A percentile compares a stretch with the other conserved stretches of the same genome.
Evolutionary conservation across 2,329 filamentous ascomycete species (phyloP).

Genomic region (Neofusicoccum cordaticola): DNA sequence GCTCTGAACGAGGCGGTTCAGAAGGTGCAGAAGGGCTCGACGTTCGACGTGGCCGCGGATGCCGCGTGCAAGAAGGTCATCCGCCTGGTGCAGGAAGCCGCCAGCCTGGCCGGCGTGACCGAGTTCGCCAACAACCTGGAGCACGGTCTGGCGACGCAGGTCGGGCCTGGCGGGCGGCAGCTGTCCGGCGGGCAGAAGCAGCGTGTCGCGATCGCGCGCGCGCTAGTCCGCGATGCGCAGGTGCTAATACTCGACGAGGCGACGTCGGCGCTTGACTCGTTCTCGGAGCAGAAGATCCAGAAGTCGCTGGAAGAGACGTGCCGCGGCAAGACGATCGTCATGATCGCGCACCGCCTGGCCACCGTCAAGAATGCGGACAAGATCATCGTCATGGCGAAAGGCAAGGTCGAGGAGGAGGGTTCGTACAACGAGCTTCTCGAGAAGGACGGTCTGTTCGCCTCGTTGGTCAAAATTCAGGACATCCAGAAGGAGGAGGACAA

Average conservation of each 20-base stretch:
- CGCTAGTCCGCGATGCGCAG: conserved; percentile 85
- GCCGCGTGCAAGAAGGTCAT: not conserved
- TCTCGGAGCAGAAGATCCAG: conserved; percentile 61
- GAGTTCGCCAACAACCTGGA: conserved; percentile 8
- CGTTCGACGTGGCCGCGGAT: not conserved
- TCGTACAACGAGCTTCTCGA: conserved; percentile 40
- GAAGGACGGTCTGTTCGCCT: conserved; percentile 41
- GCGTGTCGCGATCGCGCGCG: conserved; percentile 87
- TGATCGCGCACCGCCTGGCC: conserved; percentile 40
- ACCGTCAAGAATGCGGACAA: conserved; percentile 39
- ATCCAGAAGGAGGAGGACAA: conserved; percentile 6
- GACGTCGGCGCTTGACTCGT: conserved; percentile 19
- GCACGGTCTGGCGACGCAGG: conserved; percentile 71
- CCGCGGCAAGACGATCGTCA: conserved; percentile 41
- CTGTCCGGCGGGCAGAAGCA: conserved; percentile 92
- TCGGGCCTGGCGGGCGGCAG: conserved; percentile 78
- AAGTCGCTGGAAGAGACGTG: conserved; percentile 60
- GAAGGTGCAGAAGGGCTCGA: conserved; percentile 43
- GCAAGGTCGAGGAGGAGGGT: conserved; percentile 37
- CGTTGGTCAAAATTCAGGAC: conserved; percentile 5
- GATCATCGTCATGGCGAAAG: conserved; percentile 42
- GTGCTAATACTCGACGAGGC: conserved; percentile 55
- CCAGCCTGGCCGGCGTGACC: not conserved
- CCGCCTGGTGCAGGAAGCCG: not conserved
- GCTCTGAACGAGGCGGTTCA: conserved; percentile 19